Evolutionary conservation across 495 filamentous ascomycete genomes (phyloP).

Genomic region (Aspergillus sclerotioniger): DNA sequence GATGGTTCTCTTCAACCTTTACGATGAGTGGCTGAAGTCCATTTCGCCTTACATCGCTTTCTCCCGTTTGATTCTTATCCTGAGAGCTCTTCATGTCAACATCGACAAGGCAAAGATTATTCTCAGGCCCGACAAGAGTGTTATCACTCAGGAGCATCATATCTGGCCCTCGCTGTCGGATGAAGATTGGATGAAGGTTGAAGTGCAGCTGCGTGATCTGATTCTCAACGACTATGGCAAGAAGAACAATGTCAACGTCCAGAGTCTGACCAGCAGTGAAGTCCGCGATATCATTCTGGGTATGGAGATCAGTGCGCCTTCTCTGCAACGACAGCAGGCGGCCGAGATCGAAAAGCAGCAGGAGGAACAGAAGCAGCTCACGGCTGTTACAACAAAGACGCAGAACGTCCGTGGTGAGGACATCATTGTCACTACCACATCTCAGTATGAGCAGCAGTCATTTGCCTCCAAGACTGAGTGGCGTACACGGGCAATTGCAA

Average conservation of each 20-base stretch:
- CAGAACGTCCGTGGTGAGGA: conserved; percentile 98
- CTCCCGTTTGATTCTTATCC: conserved; percentile 91
- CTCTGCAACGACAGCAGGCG: conserved; percentile 97
- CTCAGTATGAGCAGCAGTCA: conserved; percentile 93
- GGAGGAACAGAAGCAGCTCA: conserved; percentile 93
- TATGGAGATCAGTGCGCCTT: conserved; percentile 99
- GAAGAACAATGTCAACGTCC: conserved; percentile 99
- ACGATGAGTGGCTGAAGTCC: conserved; percentile 98
- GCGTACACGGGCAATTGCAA: conserved; percentile 94
- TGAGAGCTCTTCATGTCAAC: conserved; percentile 95
- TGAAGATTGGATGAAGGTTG: conserved; percentile 99
- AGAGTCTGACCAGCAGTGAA: conserved; percentile 92
- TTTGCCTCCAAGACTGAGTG: conserved; percentile 99
- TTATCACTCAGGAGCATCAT: conserved; percentile 98
- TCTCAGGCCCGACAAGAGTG: conserved; percentile 94
- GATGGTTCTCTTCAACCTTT: conserved; percentile 99
- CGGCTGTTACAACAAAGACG: conserved; percentile 96
- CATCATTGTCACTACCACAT: conserved; percentile 96
- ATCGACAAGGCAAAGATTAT: conserved; percentile 98
- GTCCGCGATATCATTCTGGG: conserved; percentile 98
- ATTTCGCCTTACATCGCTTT: conserved; percentile 99
- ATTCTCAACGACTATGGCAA: conserved; percentile 99
- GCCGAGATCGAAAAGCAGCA: conserved; percentile 99
- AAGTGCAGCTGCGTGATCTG: conserved; percentile 91
- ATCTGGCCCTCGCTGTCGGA: conserved; percentile 96